These are phyloP conservation scores for Candida sanyiensis DNA, from an alignment of 805 yeast genomes.

Conservation along the genomic window DNA sequence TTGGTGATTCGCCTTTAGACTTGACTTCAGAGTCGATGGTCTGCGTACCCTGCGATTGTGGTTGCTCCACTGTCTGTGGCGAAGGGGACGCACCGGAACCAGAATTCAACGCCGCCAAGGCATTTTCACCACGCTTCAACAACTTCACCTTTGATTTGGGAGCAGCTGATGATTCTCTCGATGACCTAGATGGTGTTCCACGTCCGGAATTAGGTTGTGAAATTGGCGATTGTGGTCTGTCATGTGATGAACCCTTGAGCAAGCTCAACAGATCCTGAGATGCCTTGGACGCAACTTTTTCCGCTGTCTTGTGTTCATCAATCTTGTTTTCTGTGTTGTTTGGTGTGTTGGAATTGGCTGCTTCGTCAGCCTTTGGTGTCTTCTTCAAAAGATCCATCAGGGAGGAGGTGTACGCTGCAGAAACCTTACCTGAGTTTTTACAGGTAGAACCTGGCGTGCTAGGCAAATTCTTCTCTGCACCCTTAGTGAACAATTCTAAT, in stretches of 20 bases:
- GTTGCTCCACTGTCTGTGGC: too few relatives aligned
- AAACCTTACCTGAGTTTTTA: slow-evolving; percentile 1
- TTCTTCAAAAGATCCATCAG: slow-evolving; percentile 17
- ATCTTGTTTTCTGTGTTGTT: neutral
- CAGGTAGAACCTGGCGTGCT: too few relatives aligned
- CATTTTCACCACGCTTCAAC: slow-evolving; percentile 18
- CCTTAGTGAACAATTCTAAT: slow-evolving; percentile 12
- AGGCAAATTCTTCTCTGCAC: neutral
- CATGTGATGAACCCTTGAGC: slow-evolving; percentile 8
- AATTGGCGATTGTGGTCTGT: neutral
- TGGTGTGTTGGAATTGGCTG: neutral
- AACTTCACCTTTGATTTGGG: slow-evolving; percentile 20
- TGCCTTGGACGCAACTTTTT: slow-evolving; percentile 6
- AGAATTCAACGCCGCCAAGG: too few relatives aligned
- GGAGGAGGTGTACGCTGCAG: slow-evolving; percentile 18
- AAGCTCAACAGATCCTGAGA: slow-evolving; percentile 18
- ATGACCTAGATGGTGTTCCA: neutral
- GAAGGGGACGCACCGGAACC: too few relatives aligned
- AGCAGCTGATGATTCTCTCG: neutral
- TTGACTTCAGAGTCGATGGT: too few relatives aligned
- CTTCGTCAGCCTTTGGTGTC: slow-evolving; percentile 9
- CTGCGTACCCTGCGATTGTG: too few relatives aligned
- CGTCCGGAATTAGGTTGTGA: slow-evolving; percentile 1
- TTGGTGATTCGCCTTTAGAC: slow-evolving; percentile 3
- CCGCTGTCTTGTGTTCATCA: neutral